These are phyloP conservation scores for Paraurostyla sp. DNA, from an alignment of 73 alveolate genomes.

Conservation along the genomic window DNA sequence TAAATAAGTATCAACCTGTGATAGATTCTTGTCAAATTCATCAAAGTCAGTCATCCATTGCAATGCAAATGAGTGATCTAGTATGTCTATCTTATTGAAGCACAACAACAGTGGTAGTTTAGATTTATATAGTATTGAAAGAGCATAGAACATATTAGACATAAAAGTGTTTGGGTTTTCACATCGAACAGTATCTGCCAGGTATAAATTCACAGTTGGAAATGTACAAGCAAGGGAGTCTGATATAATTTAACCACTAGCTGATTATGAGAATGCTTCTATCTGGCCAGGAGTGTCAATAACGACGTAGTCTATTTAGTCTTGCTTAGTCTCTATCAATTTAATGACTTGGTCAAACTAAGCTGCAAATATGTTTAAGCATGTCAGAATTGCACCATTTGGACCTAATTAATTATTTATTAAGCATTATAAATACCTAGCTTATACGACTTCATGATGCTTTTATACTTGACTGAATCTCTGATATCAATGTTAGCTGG, in stretches of 20 bases:
- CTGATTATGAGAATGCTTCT: conserved; percentile 97
- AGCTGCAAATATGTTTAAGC: conserved; percentile 94
- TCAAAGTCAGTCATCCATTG: conserved; percentile 90
- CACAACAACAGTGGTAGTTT: conserved; percentile 92
- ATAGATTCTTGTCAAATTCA: conserved; percentile 76
- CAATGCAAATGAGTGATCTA: conserved; percentile 72
- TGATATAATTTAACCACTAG: conserved; percentile 94
- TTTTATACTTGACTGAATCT: conserved; percentile 93
- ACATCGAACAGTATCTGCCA: conserved; percentile 95
- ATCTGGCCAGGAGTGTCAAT: conserved; percentile 98
- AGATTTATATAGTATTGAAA: conserved; percentile 92
- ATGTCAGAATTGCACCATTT: conserved; percentile 98
- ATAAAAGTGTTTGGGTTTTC: conserved; percentile 97
- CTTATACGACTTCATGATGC: conserved; percentile 90
- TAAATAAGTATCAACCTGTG: conserved; percentile 78
- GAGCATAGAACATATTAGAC: conserved; percentile 96
- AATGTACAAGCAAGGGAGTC: conserved; percentile 90
- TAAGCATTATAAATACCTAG: conserved; percentile 24
- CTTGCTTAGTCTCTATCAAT: conserved; percentile 74
- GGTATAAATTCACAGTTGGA: conserved; percentile 94
- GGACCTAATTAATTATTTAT: conserved; percentile 88
- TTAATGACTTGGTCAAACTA: conserved; percentile 86
- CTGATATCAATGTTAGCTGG: conserved; percentile 96
- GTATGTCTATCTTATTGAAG: conserved; percentile 93
- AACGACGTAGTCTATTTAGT: conserved; percentile 75